phyloP scores from a whole-genome alignment of 352 stramenopile species.

The Globisporangium splendens region DNA sequence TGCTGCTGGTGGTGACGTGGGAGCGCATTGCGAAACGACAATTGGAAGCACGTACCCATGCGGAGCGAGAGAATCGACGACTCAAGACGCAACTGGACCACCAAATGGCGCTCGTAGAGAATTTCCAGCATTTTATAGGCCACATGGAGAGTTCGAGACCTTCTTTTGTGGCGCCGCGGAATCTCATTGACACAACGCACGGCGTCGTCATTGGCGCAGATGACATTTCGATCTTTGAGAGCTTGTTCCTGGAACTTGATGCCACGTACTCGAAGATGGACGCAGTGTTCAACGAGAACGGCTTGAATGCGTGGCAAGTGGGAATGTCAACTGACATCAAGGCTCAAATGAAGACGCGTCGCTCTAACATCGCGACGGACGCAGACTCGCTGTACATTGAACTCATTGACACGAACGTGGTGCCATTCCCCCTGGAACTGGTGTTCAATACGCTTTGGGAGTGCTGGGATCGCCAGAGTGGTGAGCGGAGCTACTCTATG shows the following conservation, averaged over 20 bases:
- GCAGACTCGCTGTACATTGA: slow-evolving; percentile 7
- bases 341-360: slow-evolving; percentile 2
- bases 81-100: neutral
- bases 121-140: neutral
- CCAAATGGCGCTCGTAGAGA: neutral
- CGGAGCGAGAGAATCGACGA: slow-evolving; percentile 7
- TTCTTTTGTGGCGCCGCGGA: too few relatives aligned
- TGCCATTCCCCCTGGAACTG: slow-evolving; percentile 9
- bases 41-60: neutral
- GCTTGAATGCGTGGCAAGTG: slow-evolving; percentile 7
- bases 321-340: neutral
- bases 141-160: neutral
- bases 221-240: neutral
- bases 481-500: too few relatives aligned
- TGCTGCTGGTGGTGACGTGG: slow-evolving; percentile 7
- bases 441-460: slow-evolving; percentile 7
- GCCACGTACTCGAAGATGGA: slow-evolving; percentile 5
- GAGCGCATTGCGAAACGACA: slow-evolving; percentile 5
- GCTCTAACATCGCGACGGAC: neutral
- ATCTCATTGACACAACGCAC: neutral
- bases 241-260: slow-evolving; percentile 3
- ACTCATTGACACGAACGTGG: slow-evolving; percentile 4
- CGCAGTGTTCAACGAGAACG: slow-evolving; percentile 2
- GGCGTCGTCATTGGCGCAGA: neutral
- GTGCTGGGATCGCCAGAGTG: slow-evolving; percentile 7